phyloP scores from a whole-genome alignment of 345 rosid species.

The Corchorus olitorius region DNA sequence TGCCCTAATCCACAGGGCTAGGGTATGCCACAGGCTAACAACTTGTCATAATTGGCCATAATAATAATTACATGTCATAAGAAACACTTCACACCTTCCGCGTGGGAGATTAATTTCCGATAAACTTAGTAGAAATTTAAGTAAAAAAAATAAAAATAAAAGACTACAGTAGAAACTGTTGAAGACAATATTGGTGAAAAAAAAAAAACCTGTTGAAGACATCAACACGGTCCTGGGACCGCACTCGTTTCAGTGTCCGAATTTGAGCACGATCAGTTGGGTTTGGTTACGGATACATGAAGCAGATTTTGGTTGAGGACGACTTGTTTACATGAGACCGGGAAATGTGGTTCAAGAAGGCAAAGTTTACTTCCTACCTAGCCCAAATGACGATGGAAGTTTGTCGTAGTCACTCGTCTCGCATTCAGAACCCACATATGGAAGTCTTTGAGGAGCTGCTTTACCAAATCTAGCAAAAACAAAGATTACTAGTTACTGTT shows the following conservation, averaged over 20 bases:
- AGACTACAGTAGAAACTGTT: too few relatives aligned
- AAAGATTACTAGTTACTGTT: too few relatives aligned
- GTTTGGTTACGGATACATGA: slow-evolving; percentile 47
- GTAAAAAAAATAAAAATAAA: too few relatives aligned
- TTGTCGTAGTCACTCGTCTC: slow-evolving; percentile 18
- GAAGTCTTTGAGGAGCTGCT: background rate
- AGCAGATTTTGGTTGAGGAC: slow-evolving; percentile 63
- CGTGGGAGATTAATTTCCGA: too few relatives aligned
- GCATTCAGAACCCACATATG: slow-evolving; percentile 19
- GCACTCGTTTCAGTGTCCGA: slow-evolving; percentile 55
- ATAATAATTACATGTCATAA: too few relatives aligned
- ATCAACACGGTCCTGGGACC: slow-evolving; percentile 25
- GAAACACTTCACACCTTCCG: too few relatives aligned
- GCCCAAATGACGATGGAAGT: slow-evolving; percentile 46
- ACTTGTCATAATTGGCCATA: too few relatives aligned
- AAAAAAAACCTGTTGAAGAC: slow-evolving; percentile 22
- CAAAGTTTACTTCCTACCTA: slow-evolving; percentile 35
- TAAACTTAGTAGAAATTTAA: too few relatives aligned
- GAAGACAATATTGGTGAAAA: too few relatives aligned
- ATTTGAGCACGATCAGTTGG: slow-evolving; percentile 51
- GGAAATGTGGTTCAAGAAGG: slow-evolving; percentile 47
- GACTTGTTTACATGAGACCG: slow-evolving; percentile 48
- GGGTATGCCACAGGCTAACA: too few relatives aligned
- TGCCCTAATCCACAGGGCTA: too few relatives aligned
- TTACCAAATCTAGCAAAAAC: too few relatives aligned